Evolutionary conservation across 139 green algal genomes (phyloP), one percentile per base, ranked within the genome.

Genomic region (Volvox africanus): DNA sequence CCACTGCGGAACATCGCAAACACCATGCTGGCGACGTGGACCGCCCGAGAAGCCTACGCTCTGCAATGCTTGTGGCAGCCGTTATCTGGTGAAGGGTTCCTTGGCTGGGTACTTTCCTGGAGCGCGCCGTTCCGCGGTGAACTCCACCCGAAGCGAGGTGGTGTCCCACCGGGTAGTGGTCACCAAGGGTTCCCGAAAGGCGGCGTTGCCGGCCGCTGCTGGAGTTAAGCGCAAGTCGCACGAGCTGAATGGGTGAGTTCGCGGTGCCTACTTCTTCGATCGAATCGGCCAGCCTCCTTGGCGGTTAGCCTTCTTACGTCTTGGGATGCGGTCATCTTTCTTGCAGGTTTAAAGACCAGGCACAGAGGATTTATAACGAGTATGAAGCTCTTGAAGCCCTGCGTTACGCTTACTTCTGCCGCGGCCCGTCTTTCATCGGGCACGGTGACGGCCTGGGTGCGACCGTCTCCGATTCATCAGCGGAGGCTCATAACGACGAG

Each of bases 51-150:
- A 94, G 88, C 92, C 92, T 0, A 33, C 84, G 55, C 81, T 94
- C 0, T 94, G 92, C 86, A 94, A 94, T 61, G 92, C 89, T 0
- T 94, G 92, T 75, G 92, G 92, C 30, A 91, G 87, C 18, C 84
- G 82, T 12, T 94, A 89, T n/a, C 88, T 94, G 12, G 92, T 92
- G 11, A 94, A 94, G 65, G 80, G 82, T 61, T 69, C 62, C 0
- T 82, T 93, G 0, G 87, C 80, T 26, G 91, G 91, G 0, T 93
- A 92, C 73, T 89, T 86, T 33, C 91, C 91, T 16, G 78, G 79
- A 12, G 76, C 87, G 5, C 32, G 87, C 14, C 86, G 86, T 18
- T 68, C 37, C 17, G 16, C 69, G 17, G 78, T 65, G 78, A 68
- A 67, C 2, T 18, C 30, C 2, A 13, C 30, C n/a, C 71, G 86